Evolutionary conservation across 176 grass and related monocot species (phyloP), one percentile per base, ranked within the genome.

Genomic region (Phoenix dactylifera): DNA sequence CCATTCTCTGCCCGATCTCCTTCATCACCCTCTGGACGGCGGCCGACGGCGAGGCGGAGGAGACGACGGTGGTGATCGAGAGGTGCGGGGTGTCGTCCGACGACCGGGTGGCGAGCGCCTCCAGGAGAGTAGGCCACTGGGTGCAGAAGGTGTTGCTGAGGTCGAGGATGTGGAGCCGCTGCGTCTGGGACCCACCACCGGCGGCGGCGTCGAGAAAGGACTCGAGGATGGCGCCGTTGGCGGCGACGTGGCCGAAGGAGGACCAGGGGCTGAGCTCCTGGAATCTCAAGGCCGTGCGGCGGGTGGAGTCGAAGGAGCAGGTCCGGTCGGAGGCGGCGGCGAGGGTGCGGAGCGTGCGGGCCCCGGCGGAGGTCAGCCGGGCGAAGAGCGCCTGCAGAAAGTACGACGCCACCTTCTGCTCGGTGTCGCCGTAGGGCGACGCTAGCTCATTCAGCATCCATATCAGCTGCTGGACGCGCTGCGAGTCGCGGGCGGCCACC

Each of bases 361-460:
- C 76, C 0, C 88, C 93, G 0, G 93, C 88, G 16, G 82, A 39
- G 23, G 94, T 99, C 64, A 98, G 84, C 6, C 88, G 82, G 15
- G 87, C 88, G 67, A 92, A 98, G 16, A 89, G 73, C 0, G 81
- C 93, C 83, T 98, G 93, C 16, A 86, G 69, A 69, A 98, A 99
- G 75, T 86, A 99, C 22, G 85, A 82, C 6, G 88, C 76, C 4
- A 99, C 74, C 80, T 99, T 98, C 85, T 99, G 94, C 61, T 99
- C 94, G 7, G 83, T 60, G 67, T 99, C 94, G 50, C 94, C 94
- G 60, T 93, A 99, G 39, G 94, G 84, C 18, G 94, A 93, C 14
- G 94, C 83, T 5, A 99, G 82, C 82, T 99, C 94, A 70, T 98
- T 99, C 26, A 99, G 85, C 88, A 99, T 99, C 94, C 88, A 99